Base-by-base conservation (phyloP, 2,329 filamentous ascomycete genomes). In the Cercospora citrullina region DNA sequence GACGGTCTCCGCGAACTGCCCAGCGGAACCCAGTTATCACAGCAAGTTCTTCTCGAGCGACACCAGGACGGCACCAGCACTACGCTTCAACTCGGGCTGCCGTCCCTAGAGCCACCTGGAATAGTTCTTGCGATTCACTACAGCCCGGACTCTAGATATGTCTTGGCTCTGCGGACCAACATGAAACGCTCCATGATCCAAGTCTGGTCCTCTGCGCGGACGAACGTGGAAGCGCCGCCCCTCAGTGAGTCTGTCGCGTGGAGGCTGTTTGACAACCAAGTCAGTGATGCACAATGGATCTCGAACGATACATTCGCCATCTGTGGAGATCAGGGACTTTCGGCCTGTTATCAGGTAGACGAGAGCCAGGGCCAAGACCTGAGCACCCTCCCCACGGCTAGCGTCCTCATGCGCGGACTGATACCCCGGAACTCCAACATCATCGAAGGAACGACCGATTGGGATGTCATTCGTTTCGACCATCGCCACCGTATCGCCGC, bases 211-310 rank as follows among this genome's bases (percentile, higher is more conserved):
- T 57, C 60, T 18, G 28, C 57, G 5, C 65, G 39, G 21, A 48
- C 61, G 1, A 57, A 69, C 12, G 63, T 59, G 14, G 63, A 70
- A 36, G 64, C 68, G 30, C 33, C 26, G 23, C 64, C 65, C n/a
- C 42, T 66, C 18, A 76, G 75, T 23, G 79, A 81, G 30, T 80
- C 81, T 5, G 73, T 80, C 4, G 75, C 75, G 5, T 82, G 79
- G 78, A 78, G 77, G 26, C 75, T 79, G 18, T 82, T 82, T 60
- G 79, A 81, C 23, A 77, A 77, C 4, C 77, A 77, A 63, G 78
- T 83, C 1, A 75, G 80, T 28, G 82, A 84, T 66, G 82, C 80
- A 1, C 77, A 78, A 12, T 84, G 82, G 82, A 80, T 79, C 48
- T 79, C 74, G 55, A 78, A 81, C 14, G 77, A 79, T 3, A 75